These are phyloP conservation scores for Pholiota molesta DNA, from an alignment of 768 basidiomycete genomes.

Conservation along the genomic window DNA sequence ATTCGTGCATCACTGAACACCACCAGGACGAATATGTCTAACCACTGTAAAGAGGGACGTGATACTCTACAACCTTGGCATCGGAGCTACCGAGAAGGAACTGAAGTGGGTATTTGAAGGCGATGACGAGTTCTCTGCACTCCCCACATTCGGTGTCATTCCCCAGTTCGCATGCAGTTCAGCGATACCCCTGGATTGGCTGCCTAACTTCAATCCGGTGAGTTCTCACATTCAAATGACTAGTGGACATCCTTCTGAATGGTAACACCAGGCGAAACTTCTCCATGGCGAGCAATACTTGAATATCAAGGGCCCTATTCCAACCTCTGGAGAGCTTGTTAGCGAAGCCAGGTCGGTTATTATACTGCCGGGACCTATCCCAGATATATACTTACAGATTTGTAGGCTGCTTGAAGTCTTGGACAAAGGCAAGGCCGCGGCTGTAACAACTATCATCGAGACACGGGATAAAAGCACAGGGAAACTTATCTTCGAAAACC, in stretches of 20 bases:
- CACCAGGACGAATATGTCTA: background rate
- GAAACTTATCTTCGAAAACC: slow-evolving; percentile 87
- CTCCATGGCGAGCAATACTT: slow-evolving; percentile 98
- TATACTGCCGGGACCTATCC: background rate
- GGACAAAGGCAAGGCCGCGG: slow-evolving; percentile 93
- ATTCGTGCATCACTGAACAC: background rate
- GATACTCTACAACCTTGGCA: slow-evolving; percentile 92
- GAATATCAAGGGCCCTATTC: slow-evolving; percentile 83
- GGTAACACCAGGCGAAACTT: slow-evolving; percentile 74
- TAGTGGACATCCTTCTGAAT: background rate
- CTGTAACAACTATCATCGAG: slow-evolving; percentile 77
- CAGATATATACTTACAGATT: slow-evolving; percentile 4
- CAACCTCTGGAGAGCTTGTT: slow-evolving; percentile 79
- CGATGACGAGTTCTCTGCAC: slow-evolving; percentile 79
- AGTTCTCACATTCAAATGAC: background rate
- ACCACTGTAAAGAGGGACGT: slow-evolving; percentile 64
- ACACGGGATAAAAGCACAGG: slow-evolving; percentile 83
- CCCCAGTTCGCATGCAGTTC: slow-evolving; percentile 84
- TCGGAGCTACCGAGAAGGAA: slow-evolving; percentile 93
- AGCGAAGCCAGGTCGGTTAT: slow-evolving; percentile 65
- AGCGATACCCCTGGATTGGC: slow-evolving; percentile 70
- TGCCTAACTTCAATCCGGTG: slow-evolving; percentile 95
- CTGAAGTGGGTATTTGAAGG: slow-evolving; percentile 92
- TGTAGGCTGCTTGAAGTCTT: slow-evolving; percentile 74
- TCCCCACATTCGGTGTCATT: slow-evolving; percentile 95